A percentile compares a stretch with the other conserved stretches of the same genome.
Conservation (phyloP, 371 early-diverging fungal species). For the Lichtheimia ramosa region DNA sequence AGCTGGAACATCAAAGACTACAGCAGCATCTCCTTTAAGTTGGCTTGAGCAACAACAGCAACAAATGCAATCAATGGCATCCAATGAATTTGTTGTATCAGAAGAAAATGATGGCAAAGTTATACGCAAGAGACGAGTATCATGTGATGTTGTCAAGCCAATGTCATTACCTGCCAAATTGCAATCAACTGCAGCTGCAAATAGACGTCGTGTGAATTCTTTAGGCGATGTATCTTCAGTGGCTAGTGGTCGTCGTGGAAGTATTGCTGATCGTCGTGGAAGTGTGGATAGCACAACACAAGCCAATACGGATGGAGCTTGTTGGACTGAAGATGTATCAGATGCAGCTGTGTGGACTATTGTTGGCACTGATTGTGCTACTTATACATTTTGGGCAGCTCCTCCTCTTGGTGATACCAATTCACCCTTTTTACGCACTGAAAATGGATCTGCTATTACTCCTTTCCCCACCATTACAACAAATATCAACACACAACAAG, state of each 20-base stretch:
- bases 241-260: slow-evolving; percentile 6
- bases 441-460: slow-evolving; percentile 20
- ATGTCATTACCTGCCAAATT: slow-evolving; percentile 21
- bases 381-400: slow-evolving; percentile 73
- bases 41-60: slow-evolving; percentile 15
- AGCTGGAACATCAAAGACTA: neutral
- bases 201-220: slow-evolving; percentile 47
- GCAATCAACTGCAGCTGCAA: slow-evolving; percentile 15
- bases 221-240: slow-evolving; percentile 26
- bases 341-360: slow-evolving; percentile 90
- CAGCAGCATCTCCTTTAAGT: slow-evolving; percentile 5
- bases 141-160: slow-evolving; percentile 43
- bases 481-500: neutral
- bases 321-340: slow-evolving; percentile 85
- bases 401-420: slow-evolving; percentile 9
- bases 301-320: slow-evolving; percentile 38
- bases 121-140: slow-evolving; percentile 44
- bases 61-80: neutral
- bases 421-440: slow-evolving; percentile 16
- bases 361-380: slow-evolving; percentile 82
- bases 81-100: slow-evolving; percentile 18
- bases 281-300: slow-evolving; percentile 11
- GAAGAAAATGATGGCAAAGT: slow-evolving; percentile 30
- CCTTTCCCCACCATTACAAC: slow-evolving; percentile 34
- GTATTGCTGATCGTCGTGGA: slow-evolving; percentile 10